Percentiles rank a stretch among this genome's conserved stretches.
These are phyloP conservation scores for Plasmodium falciparum DNA, from an alignment of 169 alveolate genomes.

Conservation along the genomic window DNA sequence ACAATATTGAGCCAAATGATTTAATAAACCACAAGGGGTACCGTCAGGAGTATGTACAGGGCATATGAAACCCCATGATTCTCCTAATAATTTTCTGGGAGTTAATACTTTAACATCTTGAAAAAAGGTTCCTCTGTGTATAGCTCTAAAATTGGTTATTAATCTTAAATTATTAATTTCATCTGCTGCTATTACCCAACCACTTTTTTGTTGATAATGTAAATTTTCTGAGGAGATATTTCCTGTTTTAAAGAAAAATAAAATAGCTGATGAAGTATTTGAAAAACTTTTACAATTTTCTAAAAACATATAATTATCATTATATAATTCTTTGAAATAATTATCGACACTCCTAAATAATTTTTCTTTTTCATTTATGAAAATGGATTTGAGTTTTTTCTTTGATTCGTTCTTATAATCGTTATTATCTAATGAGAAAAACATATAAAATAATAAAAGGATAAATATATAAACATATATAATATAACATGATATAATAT, in stretches of 20 bases:
- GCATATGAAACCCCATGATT: conserved; percentile 99
- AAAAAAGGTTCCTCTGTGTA: conserved; percentile 99
- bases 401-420: conserved; percentile 10
- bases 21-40: conserved; percentile 99
- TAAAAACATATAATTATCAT: conserved; percentile 25
- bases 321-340: conserved; percentile 32
- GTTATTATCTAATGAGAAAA: conserved; percentile 12
- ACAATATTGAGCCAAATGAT: conserved; percentile 95
- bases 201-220: conserved; percentile 94
- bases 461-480: neutral
- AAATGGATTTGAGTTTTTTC: conserved; percentile 33
- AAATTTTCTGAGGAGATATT: conserved; percentile 42
- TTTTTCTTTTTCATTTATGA: conserved; percentile 55
- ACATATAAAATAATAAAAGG: neutral
- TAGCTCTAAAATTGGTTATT: conserved; percentile 97
- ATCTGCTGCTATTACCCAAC: conserved; percentile 99
- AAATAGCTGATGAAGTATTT: conserved; percentile 1
- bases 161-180: conserved; percentile 97
- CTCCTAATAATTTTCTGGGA: conserved; percentile 98
- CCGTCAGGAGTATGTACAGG: conserved; percentile 99
- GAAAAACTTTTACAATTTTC: conserved; percentile 1
- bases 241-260: conserved; percentile 71
- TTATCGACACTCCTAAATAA: conserved; percentile 28
- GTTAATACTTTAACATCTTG: conserved; percentile 62
- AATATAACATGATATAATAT: no score